Percentiles rank a stretch among this genome's conserved stretches.
These are phyloP conservation scores for Metarhizium sp. DNA, from an alignment of 2,329 filamentous ascomycete genomes.

Conservation along the genomic window DNA sequence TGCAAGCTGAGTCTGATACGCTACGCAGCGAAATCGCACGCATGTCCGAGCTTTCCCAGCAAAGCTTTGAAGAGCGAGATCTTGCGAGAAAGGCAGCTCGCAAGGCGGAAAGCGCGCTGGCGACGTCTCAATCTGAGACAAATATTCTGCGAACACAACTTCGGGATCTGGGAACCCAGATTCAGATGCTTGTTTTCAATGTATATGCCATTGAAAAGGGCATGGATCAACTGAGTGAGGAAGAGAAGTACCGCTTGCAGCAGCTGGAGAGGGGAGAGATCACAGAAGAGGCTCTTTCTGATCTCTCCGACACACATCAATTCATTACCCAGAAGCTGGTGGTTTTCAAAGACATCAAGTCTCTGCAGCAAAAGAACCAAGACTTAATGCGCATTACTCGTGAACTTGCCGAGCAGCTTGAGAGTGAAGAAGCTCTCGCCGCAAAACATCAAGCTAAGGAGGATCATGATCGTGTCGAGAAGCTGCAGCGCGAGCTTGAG, in stretches of 20 bases:
- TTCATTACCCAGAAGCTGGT: constrained; percentile 88
- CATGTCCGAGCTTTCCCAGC: constrained; percentile 76
- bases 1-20: constrained; percentile 70
- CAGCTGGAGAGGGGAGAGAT: constrained; percentile 69
- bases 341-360: constrained; percentile 75
- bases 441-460: constrained; percentile 53
- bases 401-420: constrained; percentile 79
- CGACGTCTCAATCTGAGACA: constrained; percentile 54
- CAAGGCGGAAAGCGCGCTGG: constrained; percentile 67
- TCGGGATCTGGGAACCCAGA: constrained; percentile 79
- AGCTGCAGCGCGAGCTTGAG: constrained; percentile 61
- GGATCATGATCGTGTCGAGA: constrained; percentile 64
- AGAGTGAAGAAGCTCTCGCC: constrained; percentile 74
- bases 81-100: constrained; percentile 66
- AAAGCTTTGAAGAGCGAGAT: constrained; percentile 73
- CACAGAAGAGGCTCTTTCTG: constrained; percentile 58
- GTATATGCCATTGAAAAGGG: constrained; percentile 76
- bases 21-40: constrained; percentile 74
- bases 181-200: constrained; percentile 85
- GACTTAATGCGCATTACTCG: constrained; percentile 76
- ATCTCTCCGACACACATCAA: constrained; percentile 74
- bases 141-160: constrained; percentile 79
- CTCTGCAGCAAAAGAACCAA: constrained; percentile 81
- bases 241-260: constrained; percentile 68
- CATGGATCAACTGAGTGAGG: constrained; percentile 56